phyloP scores from a whole-genome alignment of 129 eudicot genomes.

The Arctium lappa region DNA sequence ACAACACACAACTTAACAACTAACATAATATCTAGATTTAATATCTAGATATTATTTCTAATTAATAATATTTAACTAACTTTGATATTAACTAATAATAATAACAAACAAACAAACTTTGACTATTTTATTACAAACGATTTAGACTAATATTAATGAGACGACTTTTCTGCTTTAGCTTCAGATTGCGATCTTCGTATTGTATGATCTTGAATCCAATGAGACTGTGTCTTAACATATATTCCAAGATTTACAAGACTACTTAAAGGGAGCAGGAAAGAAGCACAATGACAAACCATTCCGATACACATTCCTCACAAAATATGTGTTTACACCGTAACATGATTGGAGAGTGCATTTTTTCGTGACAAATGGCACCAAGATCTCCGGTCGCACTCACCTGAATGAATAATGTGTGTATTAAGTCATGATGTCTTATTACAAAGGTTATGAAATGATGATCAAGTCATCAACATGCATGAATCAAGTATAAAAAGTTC shows the following conservation, averaged over 20 bases:
- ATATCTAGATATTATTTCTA: too few relatives aligned
- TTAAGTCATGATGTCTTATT: neutral
- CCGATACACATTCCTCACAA: conserved; percentile 59
- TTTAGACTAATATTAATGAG: too few relatives aligned
- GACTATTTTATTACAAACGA: too few relatives aligned
- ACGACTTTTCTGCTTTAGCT: too few relatives aligned
- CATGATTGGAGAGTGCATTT: conserved; percentile 46
- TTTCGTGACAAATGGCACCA: conserved; percentile 54
- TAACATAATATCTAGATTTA: too few relatives aligned
- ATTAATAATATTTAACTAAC: too few relatives aligned
- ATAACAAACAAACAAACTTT: too few relatives aligned
- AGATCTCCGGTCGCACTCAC: conserved; percentile 56
- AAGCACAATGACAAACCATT: conserved; percentile 40
- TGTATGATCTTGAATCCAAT: too few relatives aligned
- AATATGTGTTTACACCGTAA: conserved; percentile 49
- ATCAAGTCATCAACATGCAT: neutral
- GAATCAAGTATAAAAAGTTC: neutral
- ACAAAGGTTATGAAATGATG: neutral
- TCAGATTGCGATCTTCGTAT: too few relatives aligned
- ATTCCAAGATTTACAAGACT: neutral
- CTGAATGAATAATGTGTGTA: conserved; percentile 25
- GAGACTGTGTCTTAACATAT: too few relatives aligned
- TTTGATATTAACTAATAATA: too few relatives aligned
- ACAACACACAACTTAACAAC: too few relatives aligned
- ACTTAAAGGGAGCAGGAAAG: neutral